Conservation (phyloP, 2,329 filamentous ascomycete genomes). For the Fusarium illudens region DNA sequence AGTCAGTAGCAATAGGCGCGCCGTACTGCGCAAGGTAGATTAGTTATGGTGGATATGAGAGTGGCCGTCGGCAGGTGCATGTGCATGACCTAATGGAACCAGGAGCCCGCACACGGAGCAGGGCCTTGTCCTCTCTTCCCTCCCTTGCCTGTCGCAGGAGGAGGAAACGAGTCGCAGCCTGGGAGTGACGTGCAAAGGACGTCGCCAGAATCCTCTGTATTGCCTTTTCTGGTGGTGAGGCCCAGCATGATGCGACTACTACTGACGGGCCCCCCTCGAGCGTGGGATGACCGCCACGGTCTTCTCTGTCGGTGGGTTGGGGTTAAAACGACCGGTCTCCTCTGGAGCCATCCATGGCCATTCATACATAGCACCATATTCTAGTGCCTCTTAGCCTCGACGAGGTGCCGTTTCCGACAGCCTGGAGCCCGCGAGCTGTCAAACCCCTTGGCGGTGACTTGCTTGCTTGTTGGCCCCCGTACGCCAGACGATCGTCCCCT, state of each 20-base stretch:
- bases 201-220: background rate
- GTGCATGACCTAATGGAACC: constrained; percentile 33
- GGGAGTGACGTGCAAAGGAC: constrained; percentile 30
- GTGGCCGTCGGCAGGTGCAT: constrained; percentile 33
- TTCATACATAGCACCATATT: constrained; percentile 15
- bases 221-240: background rate
- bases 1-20: constrained; percentile 12
- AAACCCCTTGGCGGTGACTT: constrained; percentile 1
- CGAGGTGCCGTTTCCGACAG: constrained; percentile 36
- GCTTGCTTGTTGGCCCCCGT: background rate
- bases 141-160: background rate
- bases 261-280: constrained; percentile 20
- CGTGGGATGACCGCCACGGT: constrained; percentile 27
- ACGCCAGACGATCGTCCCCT: background rate
- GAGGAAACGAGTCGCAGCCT: constrained; percentile 6
- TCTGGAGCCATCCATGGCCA: constrained; percentile 19
- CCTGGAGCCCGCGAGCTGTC: constrained; percentile 12
- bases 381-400: constrained; percentile 29
- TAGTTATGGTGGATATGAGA: constrained; percentile 38
- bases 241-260: constrained; percentile 27
- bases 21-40: constrained; percentile 26
- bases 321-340: constrained; percentile 21
- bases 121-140: constrained; percentile 24
- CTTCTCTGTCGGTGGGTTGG: constrained; percentile 25
- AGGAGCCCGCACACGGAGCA: constrained; percentile 2